Base-by-base conservation (phyloP, 441 rosid genomes). In the Jatropha multifida region DNA sequence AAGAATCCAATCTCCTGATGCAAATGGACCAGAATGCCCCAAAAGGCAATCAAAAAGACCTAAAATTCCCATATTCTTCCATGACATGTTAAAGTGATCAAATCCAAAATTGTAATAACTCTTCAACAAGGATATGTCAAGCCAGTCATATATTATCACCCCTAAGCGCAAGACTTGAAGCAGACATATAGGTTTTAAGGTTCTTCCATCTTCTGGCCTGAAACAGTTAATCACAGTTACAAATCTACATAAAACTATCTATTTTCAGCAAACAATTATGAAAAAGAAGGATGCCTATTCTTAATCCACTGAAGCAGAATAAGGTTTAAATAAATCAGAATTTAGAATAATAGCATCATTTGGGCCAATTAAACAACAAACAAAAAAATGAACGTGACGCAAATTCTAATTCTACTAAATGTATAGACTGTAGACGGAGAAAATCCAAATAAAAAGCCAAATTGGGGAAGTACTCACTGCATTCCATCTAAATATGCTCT, bases 401-500 rank as follows among this genome's bases (percentile, higher is more conserved):
- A 8, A 42, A 8, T 42, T 42, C 46, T 8, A 42, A 27, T 69
- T 27, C 14, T 69, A 52, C 20, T 55, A 2, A 14, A 55, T 26
- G 40, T 32, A 51, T 51, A 52, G 20, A 42, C 48, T 26, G 23
- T 32, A 23, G 69, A 41, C 26, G 60, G 32, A 18, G 49, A 74
- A 49, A 26, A 44, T 69, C 66, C 62, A 38, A 55, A 68, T 42
- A 2, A 15, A 37, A 65, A 32, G 60, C 72, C 56, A 26, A 59
- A 41, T 49, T 59, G 23, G 9, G 5, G 52, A 60, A 60, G 72
- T 68, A 89, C 98, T 80, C 74, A 95, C 99, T 84, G 85, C 92
- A 95, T 93, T 76, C 99, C 99, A 83, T 95, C 99, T 61, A 95
- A 85, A 83, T 90, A 95, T 59, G 98, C 85, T 83, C 99, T 92